These are phyloP conservation scores for Colletotrichum gigasporum DNA, from an alignment of 2,329 filamentous ascomycete species.

Conservation along the genomic window DNA sequence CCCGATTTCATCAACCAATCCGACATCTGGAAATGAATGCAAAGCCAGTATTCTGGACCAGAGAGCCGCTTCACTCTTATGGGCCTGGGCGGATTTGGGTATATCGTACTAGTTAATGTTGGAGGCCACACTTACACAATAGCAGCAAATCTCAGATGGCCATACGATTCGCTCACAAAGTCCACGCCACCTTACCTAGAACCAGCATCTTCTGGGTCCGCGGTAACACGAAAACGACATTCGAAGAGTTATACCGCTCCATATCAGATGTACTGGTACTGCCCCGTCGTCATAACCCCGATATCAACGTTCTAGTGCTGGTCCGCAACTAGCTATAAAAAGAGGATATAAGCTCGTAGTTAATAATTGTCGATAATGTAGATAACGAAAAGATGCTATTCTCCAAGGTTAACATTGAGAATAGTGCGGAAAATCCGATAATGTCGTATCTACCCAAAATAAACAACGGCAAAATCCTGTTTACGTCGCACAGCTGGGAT, in stretches of 20 bases:
- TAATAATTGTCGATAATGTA: slow-evolving; percentile 36
- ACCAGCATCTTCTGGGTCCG: slow-evolving; percentile 33
- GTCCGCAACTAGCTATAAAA: slow-evolving; percentile 32
- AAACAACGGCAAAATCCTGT: slow-evolving; percentile 27
- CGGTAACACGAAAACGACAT: slow-evolving; percentile 11
- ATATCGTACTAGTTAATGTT: background rate
- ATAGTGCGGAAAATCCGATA: too few species aligned
- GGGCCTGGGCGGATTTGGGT: slow-evolving; percentile 33
- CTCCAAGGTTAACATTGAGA: background rate
- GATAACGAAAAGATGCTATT: slow-evolving; percentile 18
- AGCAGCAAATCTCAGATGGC: slow-evolving; percentile 34
- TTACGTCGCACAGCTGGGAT: slow-evolving; percentile 33
- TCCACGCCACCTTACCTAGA: background rate
- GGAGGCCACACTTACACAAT: background rate
- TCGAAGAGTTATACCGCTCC: slow-evolving; percentile 27
- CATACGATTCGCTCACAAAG: slow-evolving; percentile 28
- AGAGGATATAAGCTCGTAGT: slow-evolving; percentile 29
- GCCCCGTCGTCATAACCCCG: slow-evolving; percentile 22
- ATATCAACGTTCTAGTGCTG: slow-evolving; percentile 22
- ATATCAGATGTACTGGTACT: slow-evolving; percentile 22
- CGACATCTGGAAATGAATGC: slow-evolving; percentile 13
- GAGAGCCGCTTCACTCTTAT: slow-evolving; percentile 17
- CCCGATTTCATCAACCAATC: slow-evolving; percentile 28
- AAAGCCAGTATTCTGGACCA: background rate
- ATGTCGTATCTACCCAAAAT: slow-evolving; percentile 32